Evolutionary conservation across 2,329 filamentous ascomycete species (phyloP).

Genomic region (Hypoxylon sp.): DNA sequence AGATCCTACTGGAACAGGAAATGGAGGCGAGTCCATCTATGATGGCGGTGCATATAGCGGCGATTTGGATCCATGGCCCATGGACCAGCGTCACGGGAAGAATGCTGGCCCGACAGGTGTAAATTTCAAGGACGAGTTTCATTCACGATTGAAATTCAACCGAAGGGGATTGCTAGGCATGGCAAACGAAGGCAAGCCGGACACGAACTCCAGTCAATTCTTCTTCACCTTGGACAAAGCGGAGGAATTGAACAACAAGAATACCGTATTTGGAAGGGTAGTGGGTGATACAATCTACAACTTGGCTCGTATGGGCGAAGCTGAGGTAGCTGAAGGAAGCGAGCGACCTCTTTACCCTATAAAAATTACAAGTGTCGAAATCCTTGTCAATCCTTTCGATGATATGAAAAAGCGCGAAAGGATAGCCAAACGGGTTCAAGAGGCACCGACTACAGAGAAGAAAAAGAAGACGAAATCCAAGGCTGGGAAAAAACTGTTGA

Average conservation of each 20-base stretch:
- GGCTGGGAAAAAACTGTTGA: constrained; percentile 81
- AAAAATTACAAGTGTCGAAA: constrained; percentile 80
- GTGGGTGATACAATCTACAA: constrained; percentile 98
- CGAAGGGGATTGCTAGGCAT: constrained; percentile 92
- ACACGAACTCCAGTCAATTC: constrained; percentile 96
- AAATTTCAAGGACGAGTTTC: constrained; percentile 86
- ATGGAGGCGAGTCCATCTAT: constrained; percentile 93
- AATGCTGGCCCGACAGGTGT: constrained; percentile 73
- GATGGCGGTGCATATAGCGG: constrained; percentile 83
- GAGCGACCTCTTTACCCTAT: constrained; percentile 90
- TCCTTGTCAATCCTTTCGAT: constrained; percentile 85
- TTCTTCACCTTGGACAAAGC: constrained; percentile 92
- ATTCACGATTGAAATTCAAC: constrained; percentile 93
- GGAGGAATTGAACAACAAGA: constrained; percentile 88
- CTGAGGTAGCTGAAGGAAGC: constrained; percentile 81
- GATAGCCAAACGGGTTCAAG: constrained; percentile 65
- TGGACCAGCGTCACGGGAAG: constrained; percentile 74
- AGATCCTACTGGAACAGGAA: constrained; percentile 92
- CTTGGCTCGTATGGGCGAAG: constrained; percentile 91
- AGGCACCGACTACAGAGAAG: constrained; percentile 63
- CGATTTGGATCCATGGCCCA: constrained; percentile 80
- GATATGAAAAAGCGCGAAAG: constrained; percentile 81
- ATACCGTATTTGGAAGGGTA: constrained; percentile 93
- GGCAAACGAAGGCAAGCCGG: constrained; percentile 85
- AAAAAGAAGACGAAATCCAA: constrained; percentile 78